Conservation (phyloP, 169 alveolate species). For the Eimeria maxima region DNA sequence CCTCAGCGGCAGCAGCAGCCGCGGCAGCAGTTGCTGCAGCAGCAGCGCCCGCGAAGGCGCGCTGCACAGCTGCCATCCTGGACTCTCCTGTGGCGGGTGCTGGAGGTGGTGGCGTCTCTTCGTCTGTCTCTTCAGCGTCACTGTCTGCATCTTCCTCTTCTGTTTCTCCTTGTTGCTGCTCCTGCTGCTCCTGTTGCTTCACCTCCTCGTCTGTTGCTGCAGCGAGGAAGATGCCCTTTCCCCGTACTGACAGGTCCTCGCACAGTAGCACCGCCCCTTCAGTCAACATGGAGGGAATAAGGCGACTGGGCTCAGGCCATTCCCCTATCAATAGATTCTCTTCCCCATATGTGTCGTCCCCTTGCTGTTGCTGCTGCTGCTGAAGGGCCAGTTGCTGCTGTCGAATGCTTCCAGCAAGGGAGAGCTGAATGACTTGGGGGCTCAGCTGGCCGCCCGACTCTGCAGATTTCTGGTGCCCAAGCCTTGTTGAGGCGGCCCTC, state of each 20-base stretch:
- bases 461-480: conserved; percentile 27
- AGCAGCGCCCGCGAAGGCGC: conserved; percentile 55
- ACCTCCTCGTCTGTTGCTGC: conserved; percentile 57
- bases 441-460: not conserved
- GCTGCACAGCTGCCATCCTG: conserved; percentile 10
- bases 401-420: not conserved
- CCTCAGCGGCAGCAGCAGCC: conserved; percentile 56
- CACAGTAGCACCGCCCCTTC: conserved; percentile 83
- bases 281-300: conserved; percentile 47
- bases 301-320: conserved; percentile 44
- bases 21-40: conserved; percentile 65
- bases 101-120: not conserved
- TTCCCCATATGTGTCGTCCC: conserved; percentile 10
- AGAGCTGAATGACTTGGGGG: not conserved
- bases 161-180: conserved; percentile 33
- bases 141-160: conserved; percentile 25
- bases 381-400: not conserved
- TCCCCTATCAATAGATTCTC: conserved; percentile 30
- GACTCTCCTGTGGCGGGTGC: conserved; percentile 16
- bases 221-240: conserved; percentile 71
- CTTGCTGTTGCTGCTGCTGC: conserved; percentile 12
- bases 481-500: conserved; percentile 10
- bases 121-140: conserved; percentile 31
- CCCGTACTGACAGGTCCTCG: conserved; percentile 81
- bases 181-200: conserved; percentile 30